Evolutionary conservation across 2,329 filamentous ascomycete species (phyloP).

Genomic region (Diplocarpon mali): DNA sequence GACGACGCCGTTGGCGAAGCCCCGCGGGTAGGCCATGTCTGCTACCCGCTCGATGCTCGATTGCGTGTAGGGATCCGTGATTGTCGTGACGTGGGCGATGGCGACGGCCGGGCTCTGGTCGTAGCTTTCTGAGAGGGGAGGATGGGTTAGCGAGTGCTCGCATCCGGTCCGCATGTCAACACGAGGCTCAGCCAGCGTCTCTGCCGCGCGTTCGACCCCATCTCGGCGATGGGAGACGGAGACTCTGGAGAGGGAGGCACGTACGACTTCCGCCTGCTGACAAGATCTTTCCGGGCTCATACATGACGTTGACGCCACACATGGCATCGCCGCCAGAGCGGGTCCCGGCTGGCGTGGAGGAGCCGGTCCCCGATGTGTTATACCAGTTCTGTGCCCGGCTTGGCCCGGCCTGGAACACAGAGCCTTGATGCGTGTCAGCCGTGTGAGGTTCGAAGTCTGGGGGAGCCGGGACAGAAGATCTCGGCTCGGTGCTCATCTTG

Average conservation of each 20-base stretch:
- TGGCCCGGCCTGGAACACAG: conserved; percentile 20
- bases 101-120: conserved; percentile 19
- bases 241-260: conserved; percentile 32
- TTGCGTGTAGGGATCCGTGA: conserved; percentile 26
- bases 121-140: too few relatives aligned
- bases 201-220: too few relatives aligned
- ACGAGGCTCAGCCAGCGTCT: too few relatives aligned
- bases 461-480: too few relatives aligned
- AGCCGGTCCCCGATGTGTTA: conserved; percentile 33
- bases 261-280: conserved; percentile 37
- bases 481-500: too few relatives aligned
- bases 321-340: conserved; percentile 39
- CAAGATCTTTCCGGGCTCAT: conserved; percentile 47
- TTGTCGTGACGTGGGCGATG: conserved; percentile 39
- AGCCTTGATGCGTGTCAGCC: too few relatives aligned
- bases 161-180: too few relatives aligned
- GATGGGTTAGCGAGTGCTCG: too few relatives aligned
- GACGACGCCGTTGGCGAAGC: conserved; percentile 36
- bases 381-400: conserved; percentile 45
- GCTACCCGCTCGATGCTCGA: conserved; percentile 26
- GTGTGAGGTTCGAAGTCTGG: too few relatives aligned
- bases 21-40: conserved; percentile 31
- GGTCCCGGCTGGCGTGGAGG: conserved; percentile 31
- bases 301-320: conserved; percentile 47
- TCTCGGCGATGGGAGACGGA: conserved; percentile 7